Percentiles rank a stretch among this genome's conserved stretches.
These are phyloP conservation scores for Comarum palustre DNA, from an alignment of 306 rosid genomes.

Conservation along the genomic window DNA sequence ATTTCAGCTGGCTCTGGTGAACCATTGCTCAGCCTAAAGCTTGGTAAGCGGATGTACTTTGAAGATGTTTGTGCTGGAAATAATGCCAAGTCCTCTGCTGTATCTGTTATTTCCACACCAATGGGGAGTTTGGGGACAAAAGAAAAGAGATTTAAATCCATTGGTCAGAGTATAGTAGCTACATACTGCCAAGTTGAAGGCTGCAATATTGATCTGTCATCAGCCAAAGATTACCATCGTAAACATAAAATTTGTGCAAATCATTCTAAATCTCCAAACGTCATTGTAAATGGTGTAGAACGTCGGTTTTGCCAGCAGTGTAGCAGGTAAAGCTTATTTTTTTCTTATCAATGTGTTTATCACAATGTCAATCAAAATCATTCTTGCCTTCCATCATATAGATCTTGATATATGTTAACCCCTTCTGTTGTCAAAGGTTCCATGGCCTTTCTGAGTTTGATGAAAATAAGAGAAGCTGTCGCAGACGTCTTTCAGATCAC, in stretches of 20 bases:
- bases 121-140: conserved; percentile 24
- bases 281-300: conserved; percentile 61
- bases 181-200: conserved; percentile 88
- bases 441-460: conserved; percentile 81
- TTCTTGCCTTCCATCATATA: conserved; percentile 15
- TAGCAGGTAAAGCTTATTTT: conserved; percentile 64
- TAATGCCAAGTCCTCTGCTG: conserved; percentile 41
- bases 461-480: conserved; percentile 88
- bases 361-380: conserved; percentile 6
- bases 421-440: conserved; percentile 59
- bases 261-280: conserved; percentile 85
- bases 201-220: conserved; percentile 73
- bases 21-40: conserved; percentile 79
- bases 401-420: conserved; percentile 21
- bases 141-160: conserved; percentile 49
- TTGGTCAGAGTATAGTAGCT: conserved; percentile 33
- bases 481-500: conserved; percentile 90
- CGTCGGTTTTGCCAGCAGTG: conserved; percentile 96
- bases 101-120: conserved; percentile 36
- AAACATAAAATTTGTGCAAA: conserved; percentile 77
- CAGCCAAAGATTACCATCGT: conserved; percentile 83
- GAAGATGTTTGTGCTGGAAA: conserved; percentile 58
- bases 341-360: background rate
- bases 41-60: conserved; percentile 78
- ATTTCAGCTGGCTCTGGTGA: conserved; percentile 62